Percentiles rank a stretch among this genome's conserved stretches.
Conservation (phyloP, 768 basidiomycete species). For the Myochromella boudieri region DNA sequence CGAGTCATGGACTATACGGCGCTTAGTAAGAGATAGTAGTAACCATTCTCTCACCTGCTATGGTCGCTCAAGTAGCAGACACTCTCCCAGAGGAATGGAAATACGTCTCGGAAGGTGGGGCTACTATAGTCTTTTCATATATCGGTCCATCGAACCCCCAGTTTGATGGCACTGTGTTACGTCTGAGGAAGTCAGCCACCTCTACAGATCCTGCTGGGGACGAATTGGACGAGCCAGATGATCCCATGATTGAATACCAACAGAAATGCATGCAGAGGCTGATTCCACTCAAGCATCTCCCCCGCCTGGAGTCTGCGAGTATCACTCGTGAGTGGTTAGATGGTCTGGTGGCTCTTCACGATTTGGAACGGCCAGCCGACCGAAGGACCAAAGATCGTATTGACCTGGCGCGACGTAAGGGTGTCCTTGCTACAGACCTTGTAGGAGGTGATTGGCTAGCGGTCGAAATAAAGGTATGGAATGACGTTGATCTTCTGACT, state of each 20-base stretch:
- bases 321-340: constrained; percentile 59
- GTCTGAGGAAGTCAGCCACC: constrained; percentile 63
- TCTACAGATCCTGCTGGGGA: constrained; percentile 5
- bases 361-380: constrained; percentile 52
- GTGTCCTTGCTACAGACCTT: constrained; percentile 79
- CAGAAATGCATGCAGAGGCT: constrained; percentile 61
- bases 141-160: constrained; percentile 47
- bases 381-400: constrained; percentile 59
- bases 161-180: constrained; percentile 68
- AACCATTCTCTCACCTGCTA: constrained; percentile 7
- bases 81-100: constrained; percentile 61
- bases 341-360: constrained; percentile 42
- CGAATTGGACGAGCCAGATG: constrained; percentile 31
- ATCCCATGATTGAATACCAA: constrained; percentile 56
- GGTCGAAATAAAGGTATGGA: constrained; percentile 87
- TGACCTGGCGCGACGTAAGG: constrained; percentile 54
- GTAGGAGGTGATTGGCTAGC: constrained; percentile 64
- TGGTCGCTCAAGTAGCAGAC: constrained; percentile 26
- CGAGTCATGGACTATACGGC: too few relatives aligned
- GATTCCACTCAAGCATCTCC: constrained; percentile 60
- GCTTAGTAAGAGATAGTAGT: too few relatives aligned
- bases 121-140: constrained; percentile 88
- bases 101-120: constrained; percentile 92
- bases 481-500: not conserved
- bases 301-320: constrained; percentile 52